These are phyloP conservation scores for Colletotrichum coccodes DNA, from an alignment of 2,329 filamentous ascomycete species.

Conservation along the genomic window DNA sequence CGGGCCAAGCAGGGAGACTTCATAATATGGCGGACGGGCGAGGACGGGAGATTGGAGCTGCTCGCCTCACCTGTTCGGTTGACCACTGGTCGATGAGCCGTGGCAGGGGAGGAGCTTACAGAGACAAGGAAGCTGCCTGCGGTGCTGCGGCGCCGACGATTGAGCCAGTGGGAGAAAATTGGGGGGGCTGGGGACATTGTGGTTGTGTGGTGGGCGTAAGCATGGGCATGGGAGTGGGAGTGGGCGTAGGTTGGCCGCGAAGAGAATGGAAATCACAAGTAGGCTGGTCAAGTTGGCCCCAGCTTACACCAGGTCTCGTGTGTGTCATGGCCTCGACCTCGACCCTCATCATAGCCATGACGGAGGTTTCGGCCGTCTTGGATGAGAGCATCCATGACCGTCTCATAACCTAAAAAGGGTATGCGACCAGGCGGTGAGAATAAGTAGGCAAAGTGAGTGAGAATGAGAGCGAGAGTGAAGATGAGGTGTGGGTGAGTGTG, in stretches of 20 bases:
- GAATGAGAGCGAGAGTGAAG: slow-evolving; percentile 1
- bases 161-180: slow-evolving; percentile 16
- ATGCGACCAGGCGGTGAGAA: not conserved
- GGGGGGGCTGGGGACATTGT: slow-evolving; percentile 26
- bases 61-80: slow-evolving; percentile 24
- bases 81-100: slow-evolving; percentile 11
- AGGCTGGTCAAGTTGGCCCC: not conserved
- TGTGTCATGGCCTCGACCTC: not conserved
- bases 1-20: not conserved
- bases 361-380: not conserved
- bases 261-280: not conserved
- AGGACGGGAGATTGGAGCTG: slow-evolving; percentile 14
- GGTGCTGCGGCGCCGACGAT: not conserved
- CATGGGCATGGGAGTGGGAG: slow-evolving; percentile 16
- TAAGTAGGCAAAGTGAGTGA: not conserved
- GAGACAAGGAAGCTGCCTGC: slow-evolving; percentile 21
- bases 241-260: slow-evolving; percentile 5
- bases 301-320: slow-evolving; percentile 1
- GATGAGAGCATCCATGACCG: not conserved
- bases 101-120: slow-evolving; percentile 19
- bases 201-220: slow-evolving; percentile 4
- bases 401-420: not conserved
- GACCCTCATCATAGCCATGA: not conserved
- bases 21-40: not conserved
- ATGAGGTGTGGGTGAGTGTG: slow-evolving; percentile 26